A percentile compares a stretch with the other conserved stretches of the same genome.
Evolutionary conservation across 2,329 filamentous ascomycete genomes (phyloP).

Genomic region (Emergomyces pasteurianus): DNA sequence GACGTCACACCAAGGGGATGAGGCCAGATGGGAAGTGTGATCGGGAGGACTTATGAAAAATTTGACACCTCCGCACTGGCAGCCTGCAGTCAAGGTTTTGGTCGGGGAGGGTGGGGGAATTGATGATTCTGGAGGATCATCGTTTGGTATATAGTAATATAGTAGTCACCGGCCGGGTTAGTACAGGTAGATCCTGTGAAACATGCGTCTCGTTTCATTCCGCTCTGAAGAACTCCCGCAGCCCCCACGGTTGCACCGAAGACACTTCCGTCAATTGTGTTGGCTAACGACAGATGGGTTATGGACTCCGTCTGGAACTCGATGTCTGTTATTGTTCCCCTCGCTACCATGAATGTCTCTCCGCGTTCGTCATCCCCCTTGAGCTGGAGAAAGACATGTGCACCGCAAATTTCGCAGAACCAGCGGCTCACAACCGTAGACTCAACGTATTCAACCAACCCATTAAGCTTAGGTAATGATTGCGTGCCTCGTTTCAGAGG

Average conservation of each 20-base stretch:
- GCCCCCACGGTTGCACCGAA: neutral
- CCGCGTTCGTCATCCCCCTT: slow-evolving; percentile 2
- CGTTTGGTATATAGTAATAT: neutral
- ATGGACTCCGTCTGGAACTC: slow-evolving; percentile 13
- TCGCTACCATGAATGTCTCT: slow-evolving; percentile 23
- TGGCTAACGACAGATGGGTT: slow-evolving; percentile 18
- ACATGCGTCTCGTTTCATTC: neutral
- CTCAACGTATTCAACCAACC: slow-evolving; percentile 33
- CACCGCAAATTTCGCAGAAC: slow-evolving; percentile 42
- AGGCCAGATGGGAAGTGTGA: slow-evolving; percentile 31
- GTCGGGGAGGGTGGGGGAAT: neutral
- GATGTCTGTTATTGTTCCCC: slow-evolving; percentile 18
- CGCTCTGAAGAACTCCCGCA: slow-evolving; percentile 4
- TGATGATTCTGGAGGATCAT: neutral
- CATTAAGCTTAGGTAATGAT: slow-evolving; percentile 21
- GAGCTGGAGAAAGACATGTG: slow-evolving; percentile 27
- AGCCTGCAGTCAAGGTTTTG: slow-evolving; percentile 25
- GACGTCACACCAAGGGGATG: slow-evolving; percentile 43
- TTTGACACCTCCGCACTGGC: slow-evolving; percentile 44
- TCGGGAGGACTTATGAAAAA: slow-evolving; percentile 48
- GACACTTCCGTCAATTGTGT: slow-evolving; percentile 20
- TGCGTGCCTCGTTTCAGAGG: slow-evolving; percentile 20
- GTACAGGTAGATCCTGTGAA: neutral
- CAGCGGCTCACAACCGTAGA: slow-evolving; percentile 33
- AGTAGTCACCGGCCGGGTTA: neutral